Evolutionary conservation across 345 rosid genomes (phyloP).

Genomic region (Raphanus raphanistrum): DNA sequence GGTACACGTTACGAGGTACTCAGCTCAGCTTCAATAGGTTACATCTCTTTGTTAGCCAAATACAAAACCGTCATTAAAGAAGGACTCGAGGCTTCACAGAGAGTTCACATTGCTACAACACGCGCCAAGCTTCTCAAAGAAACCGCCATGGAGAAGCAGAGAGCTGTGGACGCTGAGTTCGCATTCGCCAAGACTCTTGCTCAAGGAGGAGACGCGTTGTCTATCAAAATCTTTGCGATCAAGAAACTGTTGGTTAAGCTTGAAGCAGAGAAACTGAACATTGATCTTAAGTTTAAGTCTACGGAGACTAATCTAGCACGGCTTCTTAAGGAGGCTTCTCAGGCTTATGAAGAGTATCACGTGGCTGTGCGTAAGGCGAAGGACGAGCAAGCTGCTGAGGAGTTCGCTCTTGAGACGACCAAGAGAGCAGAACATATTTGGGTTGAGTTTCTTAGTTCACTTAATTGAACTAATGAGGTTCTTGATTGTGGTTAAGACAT

Average conservation of each 20-base stretch:
- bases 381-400: conserved; percentile 40
- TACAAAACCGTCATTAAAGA: conserved; percentile 44
- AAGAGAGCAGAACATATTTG: conserved; percentile 39
- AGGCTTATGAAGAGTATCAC: conserved; percentile 36
- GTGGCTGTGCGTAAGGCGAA: conserved; percentile 37
- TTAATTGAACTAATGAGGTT: conserved; percentile 42
- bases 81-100: conserved; percentile 42
- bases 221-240: conserved; percentile 31
- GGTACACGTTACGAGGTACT: conserved; percentile 39
- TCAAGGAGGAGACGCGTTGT: conserved; percentile 31
- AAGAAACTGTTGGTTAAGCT: conserved; percentile 40
- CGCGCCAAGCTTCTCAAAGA: conserved; percentile 36
- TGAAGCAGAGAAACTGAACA: conserved; percentile 31
- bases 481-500: conserved; percentile 29
- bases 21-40: conserved; percentile 40
- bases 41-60: conserved; percentile 44
- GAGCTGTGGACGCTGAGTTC: conserved; percentile 21
- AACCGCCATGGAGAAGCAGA: conserved; percentile 41
- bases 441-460: conserved; percentile 40
- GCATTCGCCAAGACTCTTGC: conserved; percentile 16
- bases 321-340: conserved; percentile 39
- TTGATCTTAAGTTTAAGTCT: conserved; percentile 28
- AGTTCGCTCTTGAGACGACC: conserved; percentile 37
- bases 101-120: conserved; percentile 36
- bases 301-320: conserved; percentile 21